Conservation (phyloP, 176 grass and related monocot genomes). For the Phragmites australis region DNA sequence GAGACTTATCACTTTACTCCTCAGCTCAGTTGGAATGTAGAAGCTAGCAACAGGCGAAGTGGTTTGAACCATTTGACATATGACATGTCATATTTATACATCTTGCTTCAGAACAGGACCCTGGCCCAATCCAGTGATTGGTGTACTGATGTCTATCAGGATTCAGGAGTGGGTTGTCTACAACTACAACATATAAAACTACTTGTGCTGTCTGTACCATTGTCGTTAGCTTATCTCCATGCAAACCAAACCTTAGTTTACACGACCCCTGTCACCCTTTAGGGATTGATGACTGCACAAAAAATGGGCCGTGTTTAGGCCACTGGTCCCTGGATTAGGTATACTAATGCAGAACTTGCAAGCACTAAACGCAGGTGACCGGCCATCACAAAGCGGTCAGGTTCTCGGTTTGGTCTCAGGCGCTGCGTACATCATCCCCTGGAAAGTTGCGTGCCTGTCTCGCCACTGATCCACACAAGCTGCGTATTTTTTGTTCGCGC, state of each 20-base stretch:
- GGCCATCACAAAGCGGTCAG: background rate
- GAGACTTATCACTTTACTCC: background rate
- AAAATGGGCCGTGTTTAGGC: constrained; percentile 35
- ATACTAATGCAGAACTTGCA: constrained; percentile 1
- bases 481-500: constrained; percentile 24
- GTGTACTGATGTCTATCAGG: constrained; percentile 37
- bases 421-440: background rate
- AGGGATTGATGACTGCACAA: constrained; percentile 20
- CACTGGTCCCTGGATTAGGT: constrained; percentile 33
- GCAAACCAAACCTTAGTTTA: constrained; percentile 25
- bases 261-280: constrained; percentile 11
- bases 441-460: constrained; percentile 42
- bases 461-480: background rate
- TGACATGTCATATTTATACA: constrained; percentile 34
- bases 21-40: background rate
- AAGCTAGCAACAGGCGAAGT: constrained; percentile 10
- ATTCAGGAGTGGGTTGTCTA: constrained; percentile 15
- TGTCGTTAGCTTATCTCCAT: constrained; percentile 15
- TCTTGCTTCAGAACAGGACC: background rate
- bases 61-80: constrained; percentile 6
- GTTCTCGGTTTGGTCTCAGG: constrained; percentile 27
- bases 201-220: constrained; percentile 21
- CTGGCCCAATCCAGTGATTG: background rate
- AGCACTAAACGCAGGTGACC: background rate
- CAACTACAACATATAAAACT: background rate